Evolutionary conservation across 1,139 yeast species (phyloP).

Genomic region (Zhuliangozyma blackwelliae): DNA sequence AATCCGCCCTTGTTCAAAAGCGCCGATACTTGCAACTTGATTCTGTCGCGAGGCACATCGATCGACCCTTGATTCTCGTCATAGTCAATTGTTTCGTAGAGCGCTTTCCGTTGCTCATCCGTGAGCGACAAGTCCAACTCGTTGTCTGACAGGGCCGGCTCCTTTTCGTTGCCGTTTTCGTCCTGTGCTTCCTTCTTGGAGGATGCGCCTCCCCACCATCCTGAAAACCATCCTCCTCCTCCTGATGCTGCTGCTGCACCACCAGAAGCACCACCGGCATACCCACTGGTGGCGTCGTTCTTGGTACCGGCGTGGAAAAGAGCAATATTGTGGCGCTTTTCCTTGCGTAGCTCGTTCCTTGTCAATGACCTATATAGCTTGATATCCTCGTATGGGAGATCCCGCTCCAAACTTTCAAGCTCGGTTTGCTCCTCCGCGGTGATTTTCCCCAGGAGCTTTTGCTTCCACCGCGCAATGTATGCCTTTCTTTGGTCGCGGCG

Average conservation of each 20-base stretch:
- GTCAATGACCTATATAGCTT: slow-evolving; percentile 83
- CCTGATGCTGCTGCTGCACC: too few species aligned
- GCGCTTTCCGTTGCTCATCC: slow-evolving; percentile 73
- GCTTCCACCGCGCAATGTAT: slow-evolving; percentile 69
- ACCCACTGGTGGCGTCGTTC: slow-evolving; percentile 9
- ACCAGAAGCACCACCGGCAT: slow-evolving; percentile 19
- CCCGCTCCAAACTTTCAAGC: slow-evolving; percentile 53
- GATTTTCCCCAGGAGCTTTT: slow-evolving; percentile 34
- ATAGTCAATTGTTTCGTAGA: slow-evolving; percentile 91
- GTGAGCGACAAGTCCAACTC: slow-evolving; percentile 36
- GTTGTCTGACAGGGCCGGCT: slow-evolving; percentile 9
- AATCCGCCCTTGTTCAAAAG: slow-evolving; percentile 75
- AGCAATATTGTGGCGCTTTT: slow-evolving; percentile 23
- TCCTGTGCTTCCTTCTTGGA: too few species aligned
- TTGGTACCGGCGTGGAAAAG: slow-evolving; percentile 9
- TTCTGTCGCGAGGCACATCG: slow-evolving; percentile 71
- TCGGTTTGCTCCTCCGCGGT: slow-evolving; percentile 36
- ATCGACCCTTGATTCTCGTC: slow-evolving; percentile 62
- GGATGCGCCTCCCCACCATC: slow-evolving; percentile 1
- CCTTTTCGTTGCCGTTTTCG: slow-evolving; percentile 11
- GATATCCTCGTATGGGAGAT: slow-evolving; percentile 70
- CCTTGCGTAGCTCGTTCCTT: slow-evolving; percentile 58
- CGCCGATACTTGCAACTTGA: slow-evolving; percentile 62
- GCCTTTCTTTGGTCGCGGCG: slow-evolving; percentile 68
- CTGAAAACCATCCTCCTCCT: too few species aligned